A percentile compares a stretch with the other conserved stretches of the same genome.
Conservation (phyloP, 208 protist species). For the Crithidia fasciculata region DNA sequence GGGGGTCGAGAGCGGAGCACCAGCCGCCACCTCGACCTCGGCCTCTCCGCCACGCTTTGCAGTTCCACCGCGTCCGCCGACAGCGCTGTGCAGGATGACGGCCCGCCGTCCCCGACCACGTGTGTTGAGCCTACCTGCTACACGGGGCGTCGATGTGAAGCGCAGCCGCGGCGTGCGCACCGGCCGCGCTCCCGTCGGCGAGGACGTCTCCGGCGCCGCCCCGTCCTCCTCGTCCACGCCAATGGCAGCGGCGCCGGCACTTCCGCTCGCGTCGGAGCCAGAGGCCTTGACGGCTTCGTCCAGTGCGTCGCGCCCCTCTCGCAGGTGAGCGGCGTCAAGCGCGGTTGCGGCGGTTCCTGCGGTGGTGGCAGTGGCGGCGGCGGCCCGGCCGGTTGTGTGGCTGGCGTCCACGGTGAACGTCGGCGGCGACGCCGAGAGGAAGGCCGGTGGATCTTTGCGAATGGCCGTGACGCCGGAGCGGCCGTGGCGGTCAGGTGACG, state of each 20-base stretch:
- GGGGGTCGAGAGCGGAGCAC: too few relatives aligned
- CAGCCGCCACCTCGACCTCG: too few relatives aligned
- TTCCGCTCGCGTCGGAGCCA: background rate
- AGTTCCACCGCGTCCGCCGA: too few relatives aligned
- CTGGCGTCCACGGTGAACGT: constrained; percentile 5
- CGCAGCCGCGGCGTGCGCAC: constrained; percentile 18
- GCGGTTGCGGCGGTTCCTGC: background rate
- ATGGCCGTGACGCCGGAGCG: background rate
- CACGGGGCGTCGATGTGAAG: constrained; percentile 22
- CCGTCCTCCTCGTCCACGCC: background rate
- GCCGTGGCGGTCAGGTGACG: background rate
- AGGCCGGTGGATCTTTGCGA: constrained; percentile 9
- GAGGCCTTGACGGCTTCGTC: background rate
- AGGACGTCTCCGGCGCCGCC: background rate
- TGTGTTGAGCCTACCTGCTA: background rate
- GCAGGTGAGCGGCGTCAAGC: background rate
- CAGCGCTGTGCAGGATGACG: constrained; percentile 4
- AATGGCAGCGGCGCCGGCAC: background rate
- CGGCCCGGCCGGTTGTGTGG: background rate
- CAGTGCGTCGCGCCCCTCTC: too few relatives aligned
- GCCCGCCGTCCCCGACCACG: constrained; percentile 3
- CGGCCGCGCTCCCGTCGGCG: background rate
- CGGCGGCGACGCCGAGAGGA: background rate
- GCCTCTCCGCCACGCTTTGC: too few relatives aligned
- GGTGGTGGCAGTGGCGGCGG: background rate